phyloP scores from a whole-genome alignment of 192 early-diverging fungal species.

The Physocladia obscura region DNA sequence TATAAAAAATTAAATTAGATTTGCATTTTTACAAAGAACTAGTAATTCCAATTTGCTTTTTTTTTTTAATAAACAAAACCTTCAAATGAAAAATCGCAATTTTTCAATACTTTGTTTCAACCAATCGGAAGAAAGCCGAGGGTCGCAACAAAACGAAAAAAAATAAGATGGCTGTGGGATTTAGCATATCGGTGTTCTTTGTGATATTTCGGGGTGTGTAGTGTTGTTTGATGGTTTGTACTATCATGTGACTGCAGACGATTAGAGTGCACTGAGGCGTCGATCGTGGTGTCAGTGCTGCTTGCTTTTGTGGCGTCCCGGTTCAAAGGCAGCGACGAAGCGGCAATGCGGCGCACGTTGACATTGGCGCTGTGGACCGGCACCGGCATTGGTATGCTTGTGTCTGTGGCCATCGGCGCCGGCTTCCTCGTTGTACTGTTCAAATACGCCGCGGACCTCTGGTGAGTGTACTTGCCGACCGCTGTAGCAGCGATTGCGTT shows the following conservation, averaged over 20 bases:
- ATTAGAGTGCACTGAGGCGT: constrained; percentile 14
- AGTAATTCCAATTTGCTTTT: too few relatives aligned
- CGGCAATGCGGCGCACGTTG: background rate
- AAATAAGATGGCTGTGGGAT: constrained; percentile 4
- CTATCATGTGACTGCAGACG: background rate
- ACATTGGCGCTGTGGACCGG: background rate
- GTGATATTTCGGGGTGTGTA: background rate
- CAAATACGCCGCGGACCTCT: constrained; percentile 23
- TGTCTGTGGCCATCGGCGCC: background rate
- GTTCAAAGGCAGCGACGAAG: constrained; percentile 1
- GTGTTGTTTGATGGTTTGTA: background rate
- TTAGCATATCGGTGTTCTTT: constrained; percentile 7
- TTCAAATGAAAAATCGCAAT: too few relatives aligned
- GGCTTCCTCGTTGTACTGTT: constrained; percentile 6
- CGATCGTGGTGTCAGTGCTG: constrained; percentile 13
- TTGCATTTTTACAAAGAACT: too few relatives aligned
- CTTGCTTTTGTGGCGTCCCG: background rate
- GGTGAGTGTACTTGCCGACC: constrained; percentile 2
- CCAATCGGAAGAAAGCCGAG: too few relatives aligned
- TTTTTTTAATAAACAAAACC: too few relatives aligned
- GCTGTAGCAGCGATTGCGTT: background rate
- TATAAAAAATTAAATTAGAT: too few relatives aligned
- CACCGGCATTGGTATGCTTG: background rate
- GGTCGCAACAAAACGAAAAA: too few relatives aligned
- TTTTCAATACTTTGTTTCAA: too few relatives aligned